phyloP scores from a whole-genome alignment of 441 rosid genomes.

The Gossypium lobatum region DNA sequence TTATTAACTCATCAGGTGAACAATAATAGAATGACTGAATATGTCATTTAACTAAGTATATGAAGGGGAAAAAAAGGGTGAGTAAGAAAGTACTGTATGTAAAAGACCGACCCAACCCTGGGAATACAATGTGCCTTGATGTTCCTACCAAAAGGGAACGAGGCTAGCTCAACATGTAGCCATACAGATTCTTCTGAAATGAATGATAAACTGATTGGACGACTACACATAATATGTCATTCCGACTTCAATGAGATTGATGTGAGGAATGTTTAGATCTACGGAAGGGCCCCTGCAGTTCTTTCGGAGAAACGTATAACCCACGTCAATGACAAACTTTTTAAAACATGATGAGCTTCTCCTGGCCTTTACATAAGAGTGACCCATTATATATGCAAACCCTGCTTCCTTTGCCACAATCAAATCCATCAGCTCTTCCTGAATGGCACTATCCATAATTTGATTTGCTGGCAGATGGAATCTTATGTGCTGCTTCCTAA shows the following conservation, averaged over 20 bases:
- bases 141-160: background rate
- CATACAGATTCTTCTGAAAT: background rate
- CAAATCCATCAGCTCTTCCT: constrained; percentile 79
- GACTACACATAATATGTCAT: constrained; percentile 82
- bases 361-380: constrained; percentile 77
- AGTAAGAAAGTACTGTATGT: background rate
- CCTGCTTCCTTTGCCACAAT: constrained; percentile 83
- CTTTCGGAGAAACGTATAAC: constrained; percentile 81
- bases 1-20: background rate
- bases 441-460: constrained; percentile 59
- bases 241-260: constrained; percentile 90
- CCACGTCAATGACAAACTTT: constrained; percentile 64
- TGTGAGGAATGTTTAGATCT: constrained; percentile 90
- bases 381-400: constrained; percentile 84
- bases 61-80: background rate
- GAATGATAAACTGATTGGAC: background rate
- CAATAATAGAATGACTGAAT: background rate
- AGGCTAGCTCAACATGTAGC: background rate
- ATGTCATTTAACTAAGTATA: background rate
- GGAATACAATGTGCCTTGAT: background rate
- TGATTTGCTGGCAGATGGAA: constrained; percentile 49
- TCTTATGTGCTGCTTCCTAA: constrained; percentile 57
- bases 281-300: constrained; percentile 92
- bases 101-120: background rate
- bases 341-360: constrained; percentile 60